These are phyloP conservation scores for Schwanniomyces sp. DNA, from an alignment of 805 yeast species.

Conservation along the genomic window DNA sequence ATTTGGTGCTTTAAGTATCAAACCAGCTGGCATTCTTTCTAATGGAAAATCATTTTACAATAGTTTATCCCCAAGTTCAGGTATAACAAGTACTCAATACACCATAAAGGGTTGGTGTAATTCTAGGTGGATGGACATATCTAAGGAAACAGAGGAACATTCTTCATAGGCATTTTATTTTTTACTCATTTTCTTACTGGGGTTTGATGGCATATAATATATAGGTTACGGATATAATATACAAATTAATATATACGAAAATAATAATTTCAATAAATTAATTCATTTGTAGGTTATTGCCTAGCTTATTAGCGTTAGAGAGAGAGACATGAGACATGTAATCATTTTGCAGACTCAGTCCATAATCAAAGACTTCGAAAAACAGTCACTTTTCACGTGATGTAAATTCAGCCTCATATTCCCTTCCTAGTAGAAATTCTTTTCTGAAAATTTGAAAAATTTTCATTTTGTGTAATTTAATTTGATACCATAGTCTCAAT, in stretches of 20 bases:
- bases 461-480: background rate
- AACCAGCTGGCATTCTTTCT: slow-evolving; percentile 36
- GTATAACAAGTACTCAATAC: slow-evolving; percentile 42
- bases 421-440: background rate
- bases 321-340: too few relatives aligned
- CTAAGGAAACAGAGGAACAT: background rate
- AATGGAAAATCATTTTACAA: slow-evolving; percentile 19
- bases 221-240: background rate
- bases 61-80: slow-evolving; percentile 37
- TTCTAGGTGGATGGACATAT: slow-evolving; percentile 37
- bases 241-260: background rate
- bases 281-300: too few relatives aligned
- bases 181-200: background rate
- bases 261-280: background rate
- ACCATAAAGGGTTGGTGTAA: slow-evolving; percentile 54
- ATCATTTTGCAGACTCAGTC: too few relatives aligned
- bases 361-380: background rate
- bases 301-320: too few relatives aligned
- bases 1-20: slow-evolving; percentile 13
- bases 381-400: slow-evolving; percentile 8
- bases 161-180: background rate
- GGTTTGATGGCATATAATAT: background rate
- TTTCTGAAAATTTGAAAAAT: background rate
- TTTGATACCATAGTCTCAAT: background rate
- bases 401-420: background rate